phyloP scores from a whole-genome alignment of 139 green algal genomes.

The Chlorella sp. region DNA sequence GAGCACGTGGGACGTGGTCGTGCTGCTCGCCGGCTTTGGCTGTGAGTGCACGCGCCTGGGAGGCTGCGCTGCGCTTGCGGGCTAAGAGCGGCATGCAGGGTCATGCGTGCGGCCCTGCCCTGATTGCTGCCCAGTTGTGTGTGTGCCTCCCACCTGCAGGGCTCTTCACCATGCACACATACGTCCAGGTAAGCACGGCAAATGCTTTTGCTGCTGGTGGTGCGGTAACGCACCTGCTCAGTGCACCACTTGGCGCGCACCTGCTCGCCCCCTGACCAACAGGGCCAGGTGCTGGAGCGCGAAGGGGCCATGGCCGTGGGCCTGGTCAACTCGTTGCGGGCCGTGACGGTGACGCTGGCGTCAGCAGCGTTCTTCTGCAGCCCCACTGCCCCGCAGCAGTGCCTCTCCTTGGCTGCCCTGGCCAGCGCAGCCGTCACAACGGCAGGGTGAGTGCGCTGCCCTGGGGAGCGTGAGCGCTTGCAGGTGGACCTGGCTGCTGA shows the following conservation, averaged over 20 bases:
- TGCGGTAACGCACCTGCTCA: no score
- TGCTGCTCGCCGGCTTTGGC: conserved; percentile 12
- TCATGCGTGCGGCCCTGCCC: no score
- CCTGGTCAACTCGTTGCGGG: conserved; percentile 8
- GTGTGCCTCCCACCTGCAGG: conserved; percentile 3
- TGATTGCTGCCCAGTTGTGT: no score
- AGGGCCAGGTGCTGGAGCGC: conserved; percentile 21
- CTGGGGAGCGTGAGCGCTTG: no score
- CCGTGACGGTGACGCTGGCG: conserved; percentile 8
- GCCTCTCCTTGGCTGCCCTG: conserved; percentile 6
- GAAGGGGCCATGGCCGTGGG: conserved; percentile 13
- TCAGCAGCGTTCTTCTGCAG: conserved; percentile 13
- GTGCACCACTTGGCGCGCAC: no score
- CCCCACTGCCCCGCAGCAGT: conserved; percentile 11
- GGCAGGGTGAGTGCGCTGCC: not conserved
- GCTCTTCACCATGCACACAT: conserved; percentile 15
- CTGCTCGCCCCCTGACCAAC: no score
- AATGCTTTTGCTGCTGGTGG: not conserved
- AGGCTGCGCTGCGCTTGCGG: no score
- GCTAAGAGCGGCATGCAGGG: no score
- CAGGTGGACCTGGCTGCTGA: no score
- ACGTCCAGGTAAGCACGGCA: conserved; percentile 5
- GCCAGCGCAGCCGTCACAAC: conserved; percentile 6
- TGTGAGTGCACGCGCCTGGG: no score
- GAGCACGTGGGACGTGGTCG: conserved; percentile 2